These are phyloP conservation scores for Rhodamnia rubescens DNA, from an alignment of 345 rosid species.

Conservation along the genomic window DNA sequence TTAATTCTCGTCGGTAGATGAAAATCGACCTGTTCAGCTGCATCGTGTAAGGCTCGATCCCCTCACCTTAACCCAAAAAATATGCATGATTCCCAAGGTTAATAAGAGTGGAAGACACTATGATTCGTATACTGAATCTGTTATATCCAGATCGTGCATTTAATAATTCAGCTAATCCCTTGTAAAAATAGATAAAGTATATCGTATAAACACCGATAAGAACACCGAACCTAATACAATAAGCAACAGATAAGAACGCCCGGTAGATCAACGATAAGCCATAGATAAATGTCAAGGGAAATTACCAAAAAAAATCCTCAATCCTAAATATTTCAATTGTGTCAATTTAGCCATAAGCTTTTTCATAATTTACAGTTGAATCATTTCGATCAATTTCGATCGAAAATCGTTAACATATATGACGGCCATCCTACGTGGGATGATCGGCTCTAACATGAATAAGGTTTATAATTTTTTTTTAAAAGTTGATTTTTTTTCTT, in stretches of 20 bases:
- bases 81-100: not conserved
- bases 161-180: not conserved
- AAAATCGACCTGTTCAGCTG: not conserved
- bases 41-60: not conserved
- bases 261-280: not conserved
- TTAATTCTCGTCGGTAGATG: not conserved
- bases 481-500: too few relatives aligned
- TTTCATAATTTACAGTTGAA: too few relatives aligned
- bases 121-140: too few relatives aligned
- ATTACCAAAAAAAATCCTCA: too few relatives aligned
- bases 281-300: not conserved
- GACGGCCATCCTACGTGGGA: too few relatives aligned
- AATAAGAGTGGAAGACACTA: not conserved
- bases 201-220: not conserved
- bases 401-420: too few relatives aligned
- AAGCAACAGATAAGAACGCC: not conserved
- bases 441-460: too few relatives aligned
- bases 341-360: too few relatives aligned
- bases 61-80: not conserved
- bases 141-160: not conserved
- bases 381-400: too few relatives aligned
- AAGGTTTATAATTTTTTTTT: too few relatives aligned
- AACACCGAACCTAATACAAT: not conserved
- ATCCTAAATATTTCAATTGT: too few relatives aligned
- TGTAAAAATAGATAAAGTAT: not conserved